Evolutionary conservation across 2,329 filamentous ascomycete genomes (phyloP).

Genomic region (Fusarium devonianum): DNA sequence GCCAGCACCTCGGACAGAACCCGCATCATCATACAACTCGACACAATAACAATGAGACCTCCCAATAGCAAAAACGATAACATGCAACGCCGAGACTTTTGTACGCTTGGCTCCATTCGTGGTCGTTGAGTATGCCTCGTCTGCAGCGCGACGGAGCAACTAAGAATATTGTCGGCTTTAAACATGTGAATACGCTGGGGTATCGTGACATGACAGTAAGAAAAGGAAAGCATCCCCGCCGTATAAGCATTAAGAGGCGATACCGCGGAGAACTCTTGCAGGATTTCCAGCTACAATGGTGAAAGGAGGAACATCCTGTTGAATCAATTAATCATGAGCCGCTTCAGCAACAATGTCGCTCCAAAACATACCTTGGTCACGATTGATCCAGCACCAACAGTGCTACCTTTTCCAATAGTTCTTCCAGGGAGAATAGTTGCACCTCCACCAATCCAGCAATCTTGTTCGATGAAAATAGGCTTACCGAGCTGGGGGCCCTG

Average conservation of each 20-base stretch:
- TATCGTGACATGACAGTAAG: slow-evolving; percentile 44
- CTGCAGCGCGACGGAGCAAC: not conserved
- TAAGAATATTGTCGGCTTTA: slow-evolving; percentile 26
- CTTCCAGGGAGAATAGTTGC: slow-evolving; percentile 81
- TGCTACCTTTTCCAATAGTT: slow-evolving; percentile 79
- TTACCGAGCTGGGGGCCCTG: slow-evolving; percentile 75
- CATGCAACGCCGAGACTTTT: slow-evolving; percentile 32
- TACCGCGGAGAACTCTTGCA: slow-evolving; percentile 61
- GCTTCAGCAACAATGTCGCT: not conserved
- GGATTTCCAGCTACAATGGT: slow-evolving; percentile 76
- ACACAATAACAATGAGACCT: slow-evolving; percentile 17
- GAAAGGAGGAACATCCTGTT: slow-evolving; percentile 69
- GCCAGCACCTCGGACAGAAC: slow-evolving; percentile 21
- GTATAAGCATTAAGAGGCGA: slow-evolving; percentile 39
- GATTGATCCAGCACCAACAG: slow-evolving; percentile 83
- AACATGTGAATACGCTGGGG: slow-evolving; percentile 39
- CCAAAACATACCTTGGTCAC: slow-evolving; percentile 73
- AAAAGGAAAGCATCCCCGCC: slow-evolving; percentile 11
- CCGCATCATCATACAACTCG: slow-evolving; percentile 29
- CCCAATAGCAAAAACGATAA: slow-evolving; percentile 16
- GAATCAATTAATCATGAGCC: slow-evolving; percentile 27
- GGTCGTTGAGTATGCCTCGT: slow-evolving; percentile 7
- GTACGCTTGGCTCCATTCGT: slow-evolving; percentile 28
- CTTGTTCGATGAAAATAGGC: slow-evolving; percentile 80
- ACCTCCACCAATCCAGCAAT: slow-evolving; percentile 83